Base-by-base conservation (phyloP, 2,329 filamentous ascomycete species). In the Fusarium subtropicale region DNA sequence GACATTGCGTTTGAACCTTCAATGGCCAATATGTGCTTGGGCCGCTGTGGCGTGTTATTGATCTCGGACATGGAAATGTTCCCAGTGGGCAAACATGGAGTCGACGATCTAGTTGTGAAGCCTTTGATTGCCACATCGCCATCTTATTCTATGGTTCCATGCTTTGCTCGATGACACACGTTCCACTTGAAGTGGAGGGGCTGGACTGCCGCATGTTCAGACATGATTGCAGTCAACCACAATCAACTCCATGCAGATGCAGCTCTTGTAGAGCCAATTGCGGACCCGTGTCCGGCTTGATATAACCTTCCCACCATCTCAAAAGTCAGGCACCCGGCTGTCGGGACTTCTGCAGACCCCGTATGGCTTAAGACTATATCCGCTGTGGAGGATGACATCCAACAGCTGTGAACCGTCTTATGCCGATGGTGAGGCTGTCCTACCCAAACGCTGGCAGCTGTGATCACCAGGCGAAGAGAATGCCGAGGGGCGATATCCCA, bases 161-260 rank as follows among this genome's bases (percentile, higher is more conserved):
- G 56, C 55, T 66, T 48, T 66, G 56, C 58, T 64, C 59, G 55
- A 75, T 51, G 60, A 53, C 66, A 66, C 55, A 56, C 68, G 73
- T 75, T 72, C 73, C 73, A 74, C 73, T 64, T 54, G 30, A 66
- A 71, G 72, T 75, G 73, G 73, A 74, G 73, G 66, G 70, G 63
- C 64, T 71, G 56, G 64, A 60, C 64, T 74, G 68, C 63, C 50
- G 69, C 68, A 71, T 71, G 62, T 63, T 59, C 62, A 71, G 66
- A 72, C 58, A 69, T 68, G 62, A 64, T 66, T 71, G 53, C 59
- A 64, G 56, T 70, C 58, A 44, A 72, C 60, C 67, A 69, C 57
- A 24, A 50, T 45, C 26, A 55, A 24, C 61, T 61, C 51, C 38
- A 41, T 74, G 67, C 61, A 69, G 53, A 67, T 66, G 64, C 62